These are phyloP conservation scores for Kodamaea leandrae DNA, from an alignment of 805 yeast species.

Conservation along the genomic window DNA sequence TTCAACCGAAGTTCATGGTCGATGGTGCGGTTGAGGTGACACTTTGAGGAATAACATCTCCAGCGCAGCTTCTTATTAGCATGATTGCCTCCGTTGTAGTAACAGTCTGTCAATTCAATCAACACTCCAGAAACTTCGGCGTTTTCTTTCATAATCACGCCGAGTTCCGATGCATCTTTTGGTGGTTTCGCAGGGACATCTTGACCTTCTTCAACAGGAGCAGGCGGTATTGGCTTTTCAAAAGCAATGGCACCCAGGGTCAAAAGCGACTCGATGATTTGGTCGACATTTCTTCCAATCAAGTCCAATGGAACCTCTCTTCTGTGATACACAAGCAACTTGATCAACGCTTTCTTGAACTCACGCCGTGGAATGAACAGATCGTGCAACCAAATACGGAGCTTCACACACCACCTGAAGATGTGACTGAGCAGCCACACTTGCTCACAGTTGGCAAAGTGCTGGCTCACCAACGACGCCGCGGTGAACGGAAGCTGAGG, in stretches of 20 bases:
- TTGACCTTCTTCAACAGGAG: constrained; percentile 1
- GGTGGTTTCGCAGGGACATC: background rate
- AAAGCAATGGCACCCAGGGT: constrained; percentile 41
- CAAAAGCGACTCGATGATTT: constrained; percentile 43
- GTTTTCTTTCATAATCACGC: constrained; percentile 16
- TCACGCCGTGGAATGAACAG: constrained; percentile 48
- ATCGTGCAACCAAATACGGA: constrained; percentile 53
- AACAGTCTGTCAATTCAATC: constrained; percentile 46
- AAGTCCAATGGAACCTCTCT: constrained; percentile 50
- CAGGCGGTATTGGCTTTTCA: constrained; percentile 10
- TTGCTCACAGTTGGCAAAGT: constrained; percentile 45
- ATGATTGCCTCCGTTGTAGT: constrained; percentile 28
- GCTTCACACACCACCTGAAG: constrained; percentile 53
- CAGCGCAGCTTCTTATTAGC: constrained; percentile 17
- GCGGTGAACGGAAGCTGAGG: constrained; percentile 61
- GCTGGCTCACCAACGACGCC: constrained; percentile 45
- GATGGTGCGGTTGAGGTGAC: constrained; percentile 29
- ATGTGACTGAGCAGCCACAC: constrained; percentile 49
- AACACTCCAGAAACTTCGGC: constrained; percentile 39
- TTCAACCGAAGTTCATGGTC: constrained; percentile 24
- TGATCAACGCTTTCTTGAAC: constrained; percentile 51
- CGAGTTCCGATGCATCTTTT: constrained; percentile 4
- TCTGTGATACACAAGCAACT: constrained; percentile 49
- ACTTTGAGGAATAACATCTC: constrained; percentile 34
- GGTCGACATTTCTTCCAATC: constrained; percentile 50